Evolutionary conservation across 2,329 filamentous ascomycete genomes (phyloP), one percentile per base, ranked within the genome.

Genomic region (Colletotrichum truncatum): DNA sequence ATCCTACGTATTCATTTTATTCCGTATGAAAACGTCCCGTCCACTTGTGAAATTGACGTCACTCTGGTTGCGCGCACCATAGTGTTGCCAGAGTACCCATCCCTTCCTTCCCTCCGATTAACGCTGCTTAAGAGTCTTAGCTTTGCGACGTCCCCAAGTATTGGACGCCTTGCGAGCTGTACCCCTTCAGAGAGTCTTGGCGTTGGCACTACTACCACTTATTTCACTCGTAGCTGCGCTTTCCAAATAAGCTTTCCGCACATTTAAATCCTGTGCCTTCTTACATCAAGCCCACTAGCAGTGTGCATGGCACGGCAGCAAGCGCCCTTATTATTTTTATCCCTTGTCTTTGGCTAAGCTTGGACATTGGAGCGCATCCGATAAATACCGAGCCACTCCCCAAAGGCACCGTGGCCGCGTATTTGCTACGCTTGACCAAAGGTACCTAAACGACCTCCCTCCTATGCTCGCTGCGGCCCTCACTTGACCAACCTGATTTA

Each of bases 181-280:
- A n/a, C n/a, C n/a, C n/a, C n/a, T n/a, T n/a, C n/a, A n/a, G n/a
- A n/a, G n/a, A n/a, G n/a, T n/a, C n/a, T n/a, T n/a, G n/a, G n/a
- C n/a, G n/a, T n/a, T n/a, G n/a, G 38, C 14, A 26, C 25, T 59
- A 6, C 30, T 34, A 28, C 48, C 55, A 23, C 6, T 49, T 16
- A 18, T 39, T 30, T n/a, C 18, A 41, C 18, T 43, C 28, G 25
- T 43, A 21, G 39, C 39, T 43, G 39, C 38, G 45, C 28, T n/a
- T n/a, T n/a, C n/a, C 11, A 12, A 49, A 49, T 41, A 64, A 64
- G 54, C 53, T 52, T 64, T 52, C n/a, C 53, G 43, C 54, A 58
- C 23, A 16, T 30, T 21, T 56, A 26, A 30, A 16, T 43, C 39
- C 16, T 41, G 38, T 21, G 14, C 25, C 23, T 23, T 28, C n/a